Evolutionary conservation across 108 stramenopile species (phyloP), one percentile per base, ranked within the genome.

Genomic region (Cyclotella atomus): DNA sequence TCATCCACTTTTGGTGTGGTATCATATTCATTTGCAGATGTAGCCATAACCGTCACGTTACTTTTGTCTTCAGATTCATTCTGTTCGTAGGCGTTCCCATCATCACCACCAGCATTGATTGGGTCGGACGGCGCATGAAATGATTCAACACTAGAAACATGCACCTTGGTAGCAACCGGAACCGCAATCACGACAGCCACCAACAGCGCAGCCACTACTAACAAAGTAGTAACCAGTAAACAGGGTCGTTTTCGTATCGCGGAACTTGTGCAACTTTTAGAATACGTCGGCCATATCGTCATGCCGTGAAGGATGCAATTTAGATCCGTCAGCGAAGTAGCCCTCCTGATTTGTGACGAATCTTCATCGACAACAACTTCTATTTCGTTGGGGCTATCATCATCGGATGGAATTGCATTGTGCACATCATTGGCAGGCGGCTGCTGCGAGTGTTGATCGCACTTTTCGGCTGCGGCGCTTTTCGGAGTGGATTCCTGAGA

Each of bases 301-400:
- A 19, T 10, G 47, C n/a, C 9, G n/a, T 49, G 4, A 17, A 49
- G n/a, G n/a, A 49, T 49, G n/a, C n/a, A 9, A 10, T 49, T 49
- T 49, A 4, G 47, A 4, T n/a, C 9, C n/a, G n/a, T n/a, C 47
- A 49, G n/a, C 4, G 47, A 49, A 17, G 10, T 17, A 49, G 47
- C 4, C n/a, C 16, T 4, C 47, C 9, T 19, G 4, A 49, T 17
- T n/a, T 19, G 9, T n/a, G 47, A 49, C 47, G 47, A 49, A 49
- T 49, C 47, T 10, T 49, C 47, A n/a, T 49, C 47, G 16, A 49
- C 47, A n/a, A 49, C n/a, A 9, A 49, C 47, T 49, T 49, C 47
- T 12, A 4, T n/a, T 4, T 19, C 47, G 38, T 12, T 12, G 38
- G 38, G 38, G 12, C 12, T 9, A 17, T 49, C n/a, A 19, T 49